Evolutionary conservation across 2,329 filamentous ascomycete species (phyloP).

Genomic region (Fusarium proliferatum): DNA sequence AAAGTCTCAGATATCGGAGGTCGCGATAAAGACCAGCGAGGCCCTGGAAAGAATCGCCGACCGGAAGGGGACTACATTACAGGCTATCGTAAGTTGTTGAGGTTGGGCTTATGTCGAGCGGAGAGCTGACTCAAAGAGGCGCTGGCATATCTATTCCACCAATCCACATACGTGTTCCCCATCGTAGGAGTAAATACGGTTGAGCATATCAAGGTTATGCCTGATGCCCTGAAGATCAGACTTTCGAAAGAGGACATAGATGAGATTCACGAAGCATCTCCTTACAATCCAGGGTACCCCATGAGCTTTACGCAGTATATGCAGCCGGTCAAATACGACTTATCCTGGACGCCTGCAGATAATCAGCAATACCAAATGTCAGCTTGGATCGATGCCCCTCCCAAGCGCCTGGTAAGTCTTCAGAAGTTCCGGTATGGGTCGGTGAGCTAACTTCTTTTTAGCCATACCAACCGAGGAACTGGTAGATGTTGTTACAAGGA

Average conservation of each 20-base stretch:
- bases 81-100: slow-evolving; percentile 7
- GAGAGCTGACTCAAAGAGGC: background rate
- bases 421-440: accelerated
- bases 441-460: background rate
- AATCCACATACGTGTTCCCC: slow-evolving; percentile 22
- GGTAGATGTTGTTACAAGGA: background rate
- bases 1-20: background rate
- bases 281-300: background rate
- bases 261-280: slow-evolving; percentile 11
- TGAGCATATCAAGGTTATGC: slow-evolving; percentile 15
- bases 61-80: background rate
- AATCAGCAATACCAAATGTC: background rate
- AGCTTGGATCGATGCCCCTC: background rate
- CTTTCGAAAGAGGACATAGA: slow-evolving; percentile 7
- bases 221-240: background rate
- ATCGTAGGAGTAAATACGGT: slow-evolving; percentile 25
- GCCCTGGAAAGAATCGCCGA: background rate
- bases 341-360: background rate
- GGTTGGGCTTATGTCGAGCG: too few species aligned
- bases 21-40: accelerated
- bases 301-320: background rate
- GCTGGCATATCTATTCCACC: slow-evolving; percentile 21
- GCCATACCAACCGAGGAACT: background rate
- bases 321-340: background rate
- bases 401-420: background rate